phyloP scores from a whole-genome alignment of 148 eudicot genomes.

The Fallopia convolvulus region DNA sequence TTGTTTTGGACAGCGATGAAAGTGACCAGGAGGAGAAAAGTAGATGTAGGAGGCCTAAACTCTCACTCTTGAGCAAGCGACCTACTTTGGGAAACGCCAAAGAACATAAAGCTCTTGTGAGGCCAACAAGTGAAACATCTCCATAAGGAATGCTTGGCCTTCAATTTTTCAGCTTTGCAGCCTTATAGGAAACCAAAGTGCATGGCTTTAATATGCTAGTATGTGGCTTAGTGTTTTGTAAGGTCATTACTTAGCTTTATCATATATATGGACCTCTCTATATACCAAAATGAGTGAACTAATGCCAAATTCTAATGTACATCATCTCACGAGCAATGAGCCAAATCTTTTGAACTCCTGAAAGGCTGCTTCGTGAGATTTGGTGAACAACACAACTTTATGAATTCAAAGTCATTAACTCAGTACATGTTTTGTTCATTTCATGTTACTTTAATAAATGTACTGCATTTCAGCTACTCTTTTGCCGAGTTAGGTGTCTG shows the following conservation, averaged over 20 bases:
- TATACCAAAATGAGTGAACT: not conserved
- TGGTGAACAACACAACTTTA: not conserved
- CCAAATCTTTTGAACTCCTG: not conserved
- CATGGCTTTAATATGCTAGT: not conserved
- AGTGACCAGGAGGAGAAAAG: slow-evolving; percentile 34
- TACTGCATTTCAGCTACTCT: no score
- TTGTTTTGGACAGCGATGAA: slow-evolving; percentile 50
- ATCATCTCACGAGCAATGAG: not conserved
- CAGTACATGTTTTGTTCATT: not conserved
- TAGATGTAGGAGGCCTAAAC: slow-evolving; percentile 20
- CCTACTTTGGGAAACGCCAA: slow-evolving; percentile 7
- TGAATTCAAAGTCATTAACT: not conserved
- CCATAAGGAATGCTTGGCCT: not conserved
- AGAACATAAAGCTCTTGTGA: not conserved
- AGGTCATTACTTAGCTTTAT: not conserved
- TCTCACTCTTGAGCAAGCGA: slow-evolving; percentile 26
- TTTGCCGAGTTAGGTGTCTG: no score
- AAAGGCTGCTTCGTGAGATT: not conserved
- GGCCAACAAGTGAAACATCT: not conserved
- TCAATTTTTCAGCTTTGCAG: not conserved
- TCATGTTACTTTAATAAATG: no score
- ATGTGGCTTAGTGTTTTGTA: not conserved
- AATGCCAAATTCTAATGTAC: not conserved
- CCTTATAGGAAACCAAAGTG: not conserved
- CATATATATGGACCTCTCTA: not conserved